Conservation (phyloP, 164 flowering plant genomes). For the Nelumbo lutea region DNA sequence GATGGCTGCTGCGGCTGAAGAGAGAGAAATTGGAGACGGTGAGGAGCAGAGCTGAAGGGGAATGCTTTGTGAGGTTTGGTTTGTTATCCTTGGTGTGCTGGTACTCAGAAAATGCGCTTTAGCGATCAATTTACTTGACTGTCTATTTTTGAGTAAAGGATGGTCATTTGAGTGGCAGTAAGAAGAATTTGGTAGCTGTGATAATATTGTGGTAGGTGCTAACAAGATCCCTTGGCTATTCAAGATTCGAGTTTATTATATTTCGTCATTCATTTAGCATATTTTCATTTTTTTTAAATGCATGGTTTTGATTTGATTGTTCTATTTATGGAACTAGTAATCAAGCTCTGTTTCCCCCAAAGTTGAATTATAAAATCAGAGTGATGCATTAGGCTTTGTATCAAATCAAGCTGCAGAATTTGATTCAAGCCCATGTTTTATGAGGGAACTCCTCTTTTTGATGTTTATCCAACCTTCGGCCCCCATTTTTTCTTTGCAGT, state of each 20-base stretch:
- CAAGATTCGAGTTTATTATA: slow-evolving; percentile 9
- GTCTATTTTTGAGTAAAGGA: neutral
- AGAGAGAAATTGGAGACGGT: slow-evolving; percentile 32
- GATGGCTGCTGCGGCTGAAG: slow-evolving; percentile 83
- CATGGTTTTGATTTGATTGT: no score
- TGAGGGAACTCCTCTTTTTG: no score
- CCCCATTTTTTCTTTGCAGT: no score
- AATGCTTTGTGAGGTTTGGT: neutral
- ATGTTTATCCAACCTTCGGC: no score
- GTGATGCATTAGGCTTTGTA: no score
- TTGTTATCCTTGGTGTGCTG: neutral
- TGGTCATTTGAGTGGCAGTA: slow-evolving; percentile 1
- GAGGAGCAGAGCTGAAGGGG: slow-evolving; percentile 49
- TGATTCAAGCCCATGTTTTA: no score
- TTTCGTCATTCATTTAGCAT: neutral
- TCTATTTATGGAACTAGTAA: no score
- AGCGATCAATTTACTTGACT: neutral
- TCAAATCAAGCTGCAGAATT: no score
- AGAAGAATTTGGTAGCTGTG: slow-evolving; percentile 2
- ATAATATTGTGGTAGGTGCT: slow-evolving; percentile 7
- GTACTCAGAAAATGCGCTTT: slow-evolving; percentile 2
- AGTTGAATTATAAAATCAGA: no score
- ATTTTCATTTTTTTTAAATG: no score
- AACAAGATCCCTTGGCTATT: slow-evolving; percentile 7
- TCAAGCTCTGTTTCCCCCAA: no score